Evolutionary conservation across 208 protist species (phyloP), one percentile per base, ranked within the genome.

Genomic region (Porcisia deanei): DNA sequence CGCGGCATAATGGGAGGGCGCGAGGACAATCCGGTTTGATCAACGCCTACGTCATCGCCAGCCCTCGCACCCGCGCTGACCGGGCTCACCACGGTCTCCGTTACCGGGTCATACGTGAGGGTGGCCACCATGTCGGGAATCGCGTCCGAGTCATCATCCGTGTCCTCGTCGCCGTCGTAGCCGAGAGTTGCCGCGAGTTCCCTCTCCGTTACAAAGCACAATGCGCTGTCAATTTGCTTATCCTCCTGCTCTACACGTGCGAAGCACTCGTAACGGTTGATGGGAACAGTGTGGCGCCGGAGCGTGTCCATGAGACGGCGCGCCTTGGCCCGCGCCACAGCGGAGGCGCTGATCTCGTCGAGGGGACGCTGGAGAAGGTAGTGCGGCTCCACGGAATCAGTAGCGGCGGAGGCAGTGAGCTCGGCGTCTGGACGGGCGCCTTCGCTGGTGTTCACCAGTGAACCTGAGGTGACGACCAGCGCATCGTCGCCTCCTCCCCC

Each of bases 181-280:
- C 60, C 37, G n/a, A 81, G 25, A 47, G 68, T 69, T 30, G 30
- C 22, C 49, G 76, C 47, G n/a, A 80, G 66, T 60, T 76, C 74
- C 43, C 41, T 53, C 70, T 75, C 57, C 4, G 71, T 65, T 7
- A 82, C 53, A 54, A 82, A 82, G 60, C 78, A 82, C 55, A 75
- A 73, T 47, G 71, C 64, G 73, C 75, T 41, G 75, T 71, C 72
- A 49, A 73, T 55, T 41, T 79, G 47, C 71, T 87, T 76, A 41
- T 77, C 73, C 64, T 86, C 84, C 37, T 61, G 67, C 63, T 86
- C 87, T 14, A 85, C 81, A 20, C 81, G 80, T 34, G 84, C 83
- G 57, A 85, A 92, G 63, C 85, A 88, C 75, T 89, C 85, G 73
- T 87, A 90, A 55, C 92, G 90, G 74, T 94, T 90, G 34, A 94